Evolutionary conservation across 805 yeast species (phyloP).

Genomic region (Phaffomyces opuntiae): DNA sequence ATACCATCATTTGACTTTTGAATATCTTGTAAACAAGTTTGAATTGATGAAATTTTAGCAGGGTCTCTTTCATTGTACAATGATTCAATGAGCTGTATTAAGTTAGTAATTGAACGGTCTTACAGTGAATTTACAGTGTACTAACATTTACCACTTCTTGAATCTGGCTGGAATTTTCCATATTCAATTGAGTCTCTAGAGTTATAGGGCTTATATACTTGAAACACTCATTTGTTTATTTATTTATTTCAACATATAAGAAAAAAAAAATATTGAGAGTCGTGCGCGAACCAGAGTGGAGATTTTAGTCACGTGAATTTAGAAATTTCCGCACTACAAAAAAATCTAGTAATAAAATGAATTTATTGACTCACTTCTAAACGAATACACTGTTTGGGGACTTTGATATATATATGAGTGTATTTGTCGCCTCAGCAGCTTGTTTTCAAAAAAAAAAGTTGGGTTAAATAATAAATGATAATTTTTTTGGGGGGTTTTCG

Average conservation of each 20-base stretch:
- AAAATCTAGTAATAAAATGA: too few relatives aligned
- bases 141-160: constrained; percentile 7
- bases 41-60: constrained; percentile 35
- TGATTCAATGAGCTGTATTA: constrained; percentile 17
- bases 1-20: constrained; percentile 56
- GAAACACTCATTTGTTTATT: too few relatives aligned
- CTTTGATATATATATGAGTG: too few relatives aligned
- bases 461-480: background rate
- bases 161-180: background rate
- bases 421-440: too few relatives aligned
- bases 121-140: background rate
- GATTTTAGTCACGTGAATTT: too few relatives aligned
- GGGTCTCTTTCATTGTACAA: constrained; percentile 24
- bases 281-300: too few relatives aligned
- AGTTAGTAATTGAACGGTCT: background rate
- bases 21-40: constrained; percentile 46
- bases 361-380: too few relatives aligned
- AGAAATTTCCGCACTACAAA: too few relatives aligned
- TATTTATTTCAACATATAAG: too few relatives aligned
- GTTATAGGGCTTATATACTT: too few relatives aligned
- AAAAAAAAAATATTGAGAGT: too few relatives aligned
- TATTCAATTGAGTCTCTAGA: background rate
- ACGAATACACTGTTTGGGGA: too few relatives aligned
- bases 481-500: background rate
- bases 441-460: background rate